phyloP scores from a whole-genome alignment of 2,329 filamentous ascomycete genomes.

The Cadophora gregata region DNA sequence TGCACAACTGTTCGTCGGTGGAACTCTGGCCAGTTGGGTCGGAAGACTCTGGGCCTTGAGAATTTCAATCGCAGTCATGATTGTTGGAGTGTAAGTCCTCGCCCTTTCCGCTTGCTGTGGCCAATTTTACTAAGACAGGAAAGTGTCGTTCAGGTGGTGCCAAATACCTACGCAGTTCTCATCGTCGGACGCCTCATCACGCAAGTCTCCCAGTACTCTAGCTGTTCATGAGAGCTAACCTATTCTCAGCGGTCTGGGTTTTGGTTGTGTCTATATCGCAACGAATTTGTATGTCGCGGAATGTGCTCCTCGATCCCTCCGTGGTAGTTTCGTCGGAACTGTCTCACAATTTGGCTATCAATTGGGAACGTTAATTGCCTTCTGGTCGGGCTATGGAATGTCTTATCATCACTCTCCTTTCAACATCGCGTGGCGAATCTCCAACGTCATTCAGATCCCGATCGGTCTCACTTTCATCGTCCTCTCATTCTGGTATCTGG shows the following conservation, averaged over 20 bases:
- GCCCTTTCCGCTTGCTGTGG: too few species aligned
- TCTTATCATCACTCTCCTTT: slow-evolving; percentile 49
- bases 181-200: slow-evolving; percentile 49
- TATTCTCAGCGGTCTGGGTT: slow-evolving; percentile 46
- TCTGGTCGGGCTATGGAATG: slow-evolving; percentile 53
- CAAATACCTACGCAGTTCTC: slow-evolving; percentile 50
- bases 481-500: slow-evolving; percentile 65
- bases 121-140: neutral
- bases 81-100: slow-evolving; percentile 46
- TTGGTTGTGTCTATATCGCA: slow-evolving; percentile 51
- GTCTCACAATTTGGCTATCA: slow-evolving; percentile 52
- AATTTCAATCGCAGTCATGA: slow-evolving; percentile 49
- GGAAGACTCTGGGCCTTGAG: slow-evolving; percentile 49
- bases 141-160: slow-evolving; percentile 49
- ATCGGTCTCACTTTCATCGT: slow-evolving; percentile 58
- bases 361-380: slow-evolving; percentile 51
- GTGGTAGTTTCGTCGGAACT: slow-evolving; percentile 50
- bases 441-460: slow-evolving; percentile 50
- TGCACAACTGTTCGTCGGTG: slow-evolving; percentile 49
- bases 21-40: slow-evolving; percentile 46
- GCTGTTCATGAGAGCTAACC: neutral
- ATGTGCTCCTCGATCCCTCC: slow-evolving; percentile 48
- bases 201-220: slow-evolving; percentile 31
- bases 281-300: slow-evolving; percentile 51
- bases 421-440: slow-evolving; percentile 52